A percentile compares a stretch with the other conserved stretches of the same genome.
phyloP scores from a whole-genome alignment of 352 stramenopile genomes.

The Pythium scleroteichum region DNA sequence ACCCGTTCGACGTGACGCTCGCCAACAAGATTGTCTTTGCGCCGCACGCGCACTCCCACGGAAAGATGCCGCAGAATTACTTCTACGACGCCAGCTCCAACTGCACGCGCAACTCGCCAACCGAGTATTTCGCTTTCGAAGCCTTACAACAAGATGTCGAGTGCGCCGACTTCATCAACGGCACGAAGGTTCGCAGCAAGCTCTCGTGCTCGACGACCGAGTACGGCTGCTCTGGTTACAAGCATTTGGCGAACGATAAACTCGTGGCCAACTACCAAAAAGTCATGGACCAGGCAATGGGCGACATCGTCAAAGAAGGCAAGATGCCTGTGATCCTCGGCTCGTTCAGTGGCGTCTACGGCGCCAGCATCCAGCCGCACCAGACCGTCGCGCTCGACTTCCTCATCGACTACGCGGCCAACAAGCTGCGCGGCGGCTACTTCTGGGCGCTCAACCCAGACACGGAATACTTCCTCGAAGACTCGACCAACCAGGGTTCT shows the following conservation, averaged over 20 bases:
- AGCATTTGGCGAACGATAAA: conserved; percentile 33
- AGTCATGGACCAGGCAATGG: conserved; percentile 48
- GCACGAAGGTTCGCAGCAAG: conserved; percentile 36
- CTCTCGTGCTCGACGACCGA: conserved; percentile 37
- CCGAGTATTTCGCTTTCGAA: conserved; percentile 29
- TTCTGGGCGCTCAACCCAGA: conserved; percentile 71
- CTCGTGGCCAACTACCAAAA: conserved; percentile 38
- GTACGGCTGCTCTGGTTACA: conserved; percentile 48
- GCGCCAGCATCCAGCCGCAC: conserved; percentile 39
- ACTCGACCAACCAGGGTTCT: conserved; percentile 41
- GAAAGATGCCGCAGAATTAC: conserved; percentile 59
- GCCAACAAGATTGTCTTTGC: conserved; percentile 70
- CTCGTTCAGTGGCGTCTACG: conserved; percentile 70
- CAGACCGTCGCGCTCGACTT: conserved; percentile 60
- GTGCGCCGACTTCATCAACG: conserved; percentile 50
- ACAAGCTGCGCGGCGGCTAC: conserved; percentile 53
- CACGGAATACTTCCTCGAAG: conserved; percentile 56
- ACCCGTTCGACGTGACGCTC: conserved; percentile 40
- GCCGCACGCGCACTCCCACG: conserved; percentile 61
- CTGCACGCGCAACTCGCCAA: conserved; percentile 33
- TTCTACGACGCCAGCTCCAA: conserved; percentile 48
- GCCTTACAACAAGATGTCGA: conserved; percentile 25
- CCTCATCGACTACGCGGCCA: conserved; percentile 57
- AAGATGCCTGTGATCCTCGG: conserved; percentile 56
- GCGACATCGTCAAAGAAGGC: conserved; percentile 30